Base-by-base conservation (phyloP, 768 basidiomycete genomes). In the Mycena galericulata region DNA sequence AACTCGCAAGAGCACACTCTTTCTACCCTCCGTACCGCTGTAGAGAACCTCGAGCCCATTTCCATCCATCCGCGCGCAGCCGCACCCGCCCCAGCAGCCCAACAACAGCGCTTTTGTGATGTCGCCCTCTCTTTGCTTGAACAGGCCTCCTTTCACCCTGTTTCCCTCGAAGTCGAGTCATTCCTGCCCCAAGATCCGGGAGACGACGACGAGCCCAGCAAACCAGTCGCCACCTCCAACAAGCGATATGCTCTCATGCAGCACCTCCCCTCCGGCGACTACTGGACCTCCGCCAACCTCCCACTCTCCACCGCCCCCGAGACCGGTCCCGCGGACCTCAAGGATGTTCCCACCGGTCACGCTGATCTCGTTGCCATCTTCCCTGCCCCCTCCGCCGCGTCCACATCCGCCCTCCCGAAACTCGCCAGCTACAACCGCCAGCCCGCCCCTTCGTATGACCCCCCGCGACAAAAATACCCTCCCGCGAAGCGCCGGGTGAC, bases 331-430 rank as follows among this genome's bases (percentile, higher is more conserved):
- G 80, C 83, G 59, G 79, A 80, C 9, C 71, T 89, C 61, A 89
- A 85, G 72, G 80, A 84, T 68, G 76, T 92, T 17, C 78, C 84
- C 22, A 89, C 89, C 7, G 92, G 85, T 32, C 86, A 92, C 65
- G 91, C 94, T 15, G 92, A 94, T 65, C 87, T 96, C 59, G 92
- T 92, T 24, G 87, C 89, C 54, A 82, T 95, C 74, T 80, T 94
- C 18, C 92, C 93, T 5, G 80, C 89, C 9, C 86, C 89, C n/a
- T 85, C 84, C 20, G 71, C 81, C 0, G 77, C 83, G 9, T 72
- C 81, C 4, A 74, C 79, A 49, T 63, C 74, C 32, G 69, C 79
- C 12, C 24, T 66, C 26, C 47, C 68, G 11, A 67, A 72, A 10
- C 62, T 63, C 73, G 55, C 62, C 72, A 45, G 60, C 63, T 67